Percentiles rank a stretch among this genome's conserved stretches.
These are phyloP conservation scores for Neurospora sp. DNA, from an alignment of 2,329 filamentous ascomycete genomes.

Conservation along the genomic window DNA sequence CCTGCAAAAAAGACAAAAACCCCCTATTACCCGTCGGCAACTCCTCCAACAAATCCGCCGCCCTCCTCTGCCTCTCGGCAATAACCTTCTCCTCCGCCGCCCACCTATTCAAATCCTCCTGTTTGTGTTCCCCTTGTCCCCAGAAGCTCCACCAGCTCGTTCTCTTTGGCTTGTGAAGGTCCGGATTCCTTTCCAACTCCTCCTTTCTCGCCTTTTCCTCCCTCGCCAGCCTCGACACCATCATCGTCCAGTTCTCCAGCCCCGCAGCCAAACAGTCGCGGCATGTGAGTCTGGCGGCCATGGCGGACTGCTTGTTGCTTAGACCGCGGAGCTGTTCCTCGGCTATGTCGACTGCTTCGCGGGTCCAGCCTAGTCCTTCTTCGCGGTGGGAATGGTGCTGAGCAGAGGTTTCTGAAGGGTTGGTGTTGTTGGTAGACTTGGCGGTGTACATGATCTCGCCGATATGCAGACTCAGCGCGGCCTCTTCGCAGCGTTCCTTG, in stretches of 20 bases:
- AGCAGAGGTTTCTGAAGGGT: conserved; percentile 30
- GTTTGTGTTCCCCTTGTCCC: conserved; percentile 24
- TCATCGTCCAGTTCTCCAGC: conserved; percentile 71
- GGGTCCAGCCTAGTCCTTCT: conserved; percentile 78
- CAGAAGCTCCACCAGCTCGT: conserved; percentile 31
- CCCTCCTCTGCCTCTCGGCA: conserved; percentile 39
- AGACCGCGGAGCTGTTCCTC: conserved; percentile 53
- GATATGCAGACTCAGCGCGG: conserved; percentile 78
- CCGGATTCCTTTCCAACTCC: background rate
- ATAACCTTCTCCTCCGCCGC: conserved; percentile 45
- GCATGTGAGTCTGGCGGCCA: conserved; percentile 49
- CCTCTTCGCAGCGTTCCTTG: conserved; percentile 69
- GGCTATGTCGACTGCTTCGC: conserved; percentile 73
- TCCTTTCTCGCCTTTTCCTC: conserved; percentile 33
- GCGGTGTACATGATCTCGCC: conserved; percentile 75
- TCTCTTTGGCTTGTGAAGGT: background rate
- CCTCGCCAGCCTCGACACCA: conserved; percentile 58
- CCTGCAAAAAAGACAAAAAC: conserved; percentile 10
- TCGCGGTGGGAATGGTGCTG: conserved; percentile 37
- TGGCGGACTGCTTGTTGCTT: conserved; percentile 20
- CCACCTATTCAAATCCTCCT: conserved; percentile 37
- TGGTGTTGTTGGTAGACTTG: background rate
- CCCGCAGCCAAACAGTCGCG: conserved; percentile 67
- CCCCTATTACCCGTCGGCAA: conserved; percentile 26
- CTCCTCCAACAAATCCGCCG: conserved; percentile 42